Evolutionary conservation across 345 rosid genomes (phyloP).

Genomic region (Camelina hispida): DNA sequence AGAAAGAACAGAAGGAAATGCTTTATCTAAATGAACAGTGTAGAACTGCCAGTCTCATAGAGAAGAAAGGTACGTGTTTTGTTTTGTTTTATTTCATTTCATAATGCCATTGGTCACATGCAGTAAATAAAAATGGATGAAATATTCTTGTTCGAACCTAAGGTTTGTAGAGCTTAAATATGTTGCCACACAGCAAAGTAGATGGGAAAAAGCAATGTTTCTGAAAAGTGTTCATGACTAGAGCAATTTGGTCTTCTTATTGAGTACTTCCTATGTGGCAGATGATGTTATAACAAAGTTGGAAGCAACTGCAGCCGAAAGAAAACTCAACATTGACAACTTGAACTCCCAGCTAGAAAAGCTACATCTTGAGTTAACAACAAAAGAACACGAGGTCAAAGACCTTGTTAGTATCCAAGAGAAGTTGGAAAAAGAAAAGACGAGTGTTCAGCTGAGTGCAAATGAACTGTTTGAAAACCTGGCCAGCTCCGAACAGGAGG

Average conservation of each 20-base stretch:
- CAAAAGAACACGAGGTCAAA: constrained; percentile 65
- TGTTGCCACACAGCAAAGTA: no score
- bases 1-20: constrained; percentile 61
- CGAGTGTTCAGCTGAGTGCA: constrained; percentile 55
- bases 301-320: constrained; percentile 9
- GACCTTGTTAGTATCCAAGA: constrained; percentile 52
- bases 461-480: constrained; percentile 55
- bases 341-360: constrained; percentile 65
- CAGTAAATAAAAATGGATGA: not conserved
- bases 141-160: not conserved
- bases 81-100: constrained; percentile 5
- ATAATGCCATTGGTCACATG: constrained; percentile 20
- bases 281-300: not conserved
- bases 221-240: not conserved
- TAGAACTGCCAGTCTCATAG: constrained; percentile 56
- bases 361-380: constrained; percentile 52
- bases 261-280: constrained; percentile 10
- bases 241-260: not conserved
- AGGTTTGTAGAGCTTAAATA: not conserved
- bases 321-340: constrained; percentile 48
- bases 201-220: no score
- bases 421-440: constrained; percentile 65
- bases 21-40: constrained; percentile 52
- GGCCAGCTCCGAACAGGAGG: constrained; percentile 54
- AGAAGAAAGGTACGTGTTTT: constrained; percentile 79